phyloP scores from a whole-genome alignment of 2,329 filamentous ascomycete genomes.

The Fusarium udum region DNA sequence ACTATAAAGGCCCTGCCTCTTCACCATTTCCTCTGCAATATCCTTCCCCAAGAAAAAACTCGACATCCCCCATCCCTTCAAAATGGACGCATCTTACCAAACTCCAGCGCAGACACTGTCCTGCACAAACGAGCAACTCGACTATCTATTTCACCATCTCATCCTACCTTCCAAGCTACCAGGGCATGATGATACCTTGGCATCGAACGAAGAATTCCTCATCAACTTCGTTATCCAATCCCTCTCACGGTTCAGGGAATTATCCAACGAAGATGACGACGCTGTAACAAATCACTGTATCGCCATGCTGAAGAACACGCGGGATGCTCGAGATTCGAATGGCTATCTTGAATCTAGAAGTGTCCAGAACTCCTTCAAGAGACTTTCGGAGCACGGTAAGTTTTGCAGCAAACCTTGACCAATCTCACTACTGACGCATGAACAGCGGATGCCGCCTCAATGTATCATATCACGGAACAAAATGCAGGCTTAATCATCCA shows the following conservation, averaged over 20 bases:
- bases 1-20: fast-evolving
- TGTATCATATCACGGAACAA: background rate
- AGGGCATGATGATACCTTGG: background rate
- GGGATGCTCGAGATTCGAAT: background rate
- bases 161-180: background rate
- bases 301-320: background rate
- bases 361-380: background rate
- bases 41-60: background rate
- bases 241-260: background rate
- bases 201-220: background rate
- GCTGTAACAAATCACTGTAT: background rate
- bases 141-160: background rate
- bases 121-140: background rate
- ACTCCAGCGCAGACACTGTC: background rate
- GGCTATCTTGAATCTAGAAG: background rate
- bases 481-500: background rate
- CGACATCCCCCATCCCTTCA: background rate
- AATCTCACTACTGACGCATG: fast-evolving
- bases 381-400: background rate
- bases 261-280: background rate
- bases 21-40: background rate
- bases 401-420: background rate
- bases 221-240: background rate
- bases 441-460: background rate
- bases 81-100: background rate